Evolutionary conservation across 495 filamentous ascomycete species (phyloP).

Genomic region (Amniculicola lignicola): DNA sequence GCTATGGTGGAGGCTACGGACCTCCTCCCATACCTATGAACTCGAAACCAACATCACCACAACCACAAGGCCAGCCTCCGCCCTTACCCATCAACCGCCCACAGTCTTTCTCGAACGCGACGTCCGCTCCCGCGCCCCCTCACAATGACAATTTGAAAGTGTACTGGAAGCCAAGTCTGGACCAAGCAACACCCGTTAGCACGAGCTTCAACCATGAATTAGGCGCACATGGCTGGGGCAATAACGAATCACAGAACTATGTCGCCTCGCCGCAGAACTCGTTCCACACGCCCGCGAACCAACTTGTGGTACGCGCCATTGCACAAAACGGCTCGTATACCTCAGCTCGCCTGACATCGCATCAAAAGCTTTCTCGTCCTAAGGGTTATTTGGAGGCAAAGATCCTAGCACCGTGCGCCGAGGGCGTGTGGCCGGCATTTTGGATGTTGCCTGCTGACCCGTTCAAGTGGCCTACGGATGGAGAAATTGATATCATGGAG

Average conservation of each 20-base stretch:
- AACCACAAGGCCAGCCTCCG: too few relatives aligned
- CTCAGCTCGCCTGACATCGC: constrained; percentile 43
- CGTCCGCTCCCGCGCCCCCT: background rate
- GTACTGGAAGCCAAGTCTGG: constrained; percentile 44
- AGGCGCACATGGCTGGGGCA: constrained; percentile 49
- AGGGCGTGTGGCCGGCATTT: constrained; percentile 48
- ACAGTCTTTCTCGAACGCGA: constrained; percentile 1
- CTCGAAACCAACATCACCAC: constrained; percentile 22
- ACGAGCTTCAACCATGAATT: constrained; percentile 43
- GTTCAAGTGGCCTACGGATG: constrained; percentile 39
- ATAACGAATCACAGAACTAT: constrained; percentile 49
- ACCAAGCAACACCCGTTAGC: constrained; percentile 37
- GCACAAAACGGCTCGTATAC: constrained; percentile 42
- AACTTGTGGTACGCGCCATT: constrained; percentile 45
- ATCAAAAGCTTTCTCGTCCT: constrained; percentile 41
- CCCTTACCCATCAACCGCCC: constrained; percentile 13
- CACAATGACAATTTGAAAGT: constrained; percentile 1
- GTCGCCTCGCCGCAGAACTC: constrained; percentile 38
- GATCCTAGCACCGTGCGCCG: constrained; percentile 42
- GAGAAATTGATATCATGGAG: constrained; percentile 39
- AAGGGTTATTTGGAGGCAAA: constrained; percentile 42
- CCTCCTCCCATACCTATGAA: constrained; percentile 23
- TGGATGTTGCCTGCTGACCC: constrained; percentile 48
- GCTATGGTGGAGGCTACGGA: constrained; percentile 5
- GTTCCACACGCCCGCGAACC: constrained; percentile 43